Base-by-base conservation (phyloP, 805 yeast genomes). In the Metschnikowia proteae region DNA sequence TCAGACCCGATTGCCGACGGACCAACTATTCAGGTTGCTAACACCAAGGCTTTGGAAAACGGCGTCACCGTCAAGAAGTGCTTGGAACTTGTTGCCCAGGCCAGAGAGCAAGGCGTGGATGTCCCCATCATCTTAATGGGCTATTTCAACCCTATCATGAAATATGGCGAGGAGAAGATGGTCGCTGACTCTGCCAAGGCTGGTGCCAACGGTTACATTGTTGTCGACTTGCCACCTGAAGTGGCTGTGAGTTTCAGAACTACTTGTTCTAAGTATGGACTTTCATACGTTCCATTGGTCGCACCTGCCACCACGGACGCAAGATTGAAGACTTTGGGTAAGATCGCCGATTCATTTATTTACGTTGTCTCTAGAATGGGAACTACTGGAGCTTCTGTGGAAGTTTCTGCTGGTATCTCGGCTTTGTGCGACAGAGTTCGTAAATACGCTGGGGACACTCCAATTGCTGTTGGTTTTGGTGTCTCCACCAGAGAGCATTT, bases 1-100 rank as follows among this genome's bases (percentile, higher is more conserved):
- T 85, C 96, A 23, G 99, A 94, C 66, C 99, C 99, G 34, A 90
- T 94, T 65, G 99, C 98, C 31, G 99, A 94, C 67, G 99, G 99
- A 42, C 96, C 98, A 35, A 88, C 96, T 13, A 94, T 94, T 61
- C 99, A 94, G 72, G 82, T 74, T 31, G 89, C 98, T 34, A 91
- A 91, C 71, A 80, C 80, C 22, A 74, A 71, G n/a, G 94, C 99
- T 17, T 76, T 94, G 54, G 76, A 80, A 26, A 92, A 94, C 60
- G 96, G 96, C 10, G 80, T 90, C 51, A 84, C 89, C 29, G 82
- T 89, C 54, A 64, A 72, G 6, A 74, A 76, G 60, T 83, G 89
- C 55, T 70, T 94, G 51, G 90, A 86, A 11, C 64, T 88, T 39
- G 88, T 94, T 26, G 68, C 73, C 50, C 63, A 79, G 57, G 97